A percentile compares a stretch with the other conserved stretches of the same genome.
phyloP scores from a whole-genome alignment of 108 stramenopile species.

The Bacterosira constricta region DNA sequence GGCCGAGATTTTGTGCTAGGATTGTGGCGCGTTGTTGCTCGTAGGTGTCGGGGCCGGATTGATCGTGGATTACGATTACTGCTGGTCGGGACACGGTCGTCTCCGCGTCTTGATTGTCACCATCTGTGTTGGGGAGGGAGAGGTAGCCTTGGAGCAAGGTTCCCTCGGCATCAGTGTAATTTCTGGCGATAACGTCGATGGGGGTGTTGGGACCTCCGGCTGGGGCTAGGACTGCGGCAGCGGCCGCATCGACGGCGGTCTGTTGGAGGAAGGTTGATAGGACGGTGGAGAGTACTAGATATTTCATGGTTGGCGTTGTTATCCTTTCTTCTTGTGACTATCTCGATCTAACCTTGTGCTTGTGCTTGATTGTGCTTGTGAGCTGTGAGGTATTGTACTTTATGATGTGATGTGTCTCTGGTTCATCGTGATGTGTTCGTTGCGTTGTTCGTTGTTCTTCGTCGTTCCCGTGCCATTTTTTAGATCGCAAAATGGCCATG shows the following conservation, averaged over 20 bases:
- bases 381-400: no score
- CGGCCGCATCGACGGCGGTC: neutral
- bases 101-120: neutral
- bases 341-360: no score
- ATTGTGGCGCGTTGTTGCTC: constrained; percentile 54
- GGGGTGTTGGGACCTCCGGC: constrained; percentile 9
- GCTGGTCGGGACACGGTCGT: neutral
- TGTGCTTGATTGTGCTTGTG: no score
- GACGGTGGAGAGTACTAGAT: no score
- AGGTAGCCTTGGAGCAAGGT: constrained; percentile 7
- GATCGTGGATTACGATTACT: constrained; percentile 17
- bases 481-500: no score
- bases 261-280: neutral
- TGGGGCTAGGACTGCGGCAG: no score
- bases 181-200: constrained; percentile 2
- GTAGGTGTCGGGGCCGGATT: constrained; percentile 12
- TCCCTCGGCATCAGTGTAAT: constrained; percentile 20
- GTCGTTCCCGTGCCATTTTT: no score
- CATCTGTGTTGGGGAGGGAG: neutral
- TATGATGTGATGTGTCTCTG: no score
- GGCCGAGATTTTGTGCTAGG: constrained; percentile 44
- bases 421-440: no score
- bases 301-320: no score
- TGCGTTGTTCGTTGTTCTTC: no score
- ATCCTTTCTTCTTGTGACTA: no score